Evolutionary conservation across 345 rosid species (phyloP).

Genomic region (Boechera divaricarpa): DNA sequence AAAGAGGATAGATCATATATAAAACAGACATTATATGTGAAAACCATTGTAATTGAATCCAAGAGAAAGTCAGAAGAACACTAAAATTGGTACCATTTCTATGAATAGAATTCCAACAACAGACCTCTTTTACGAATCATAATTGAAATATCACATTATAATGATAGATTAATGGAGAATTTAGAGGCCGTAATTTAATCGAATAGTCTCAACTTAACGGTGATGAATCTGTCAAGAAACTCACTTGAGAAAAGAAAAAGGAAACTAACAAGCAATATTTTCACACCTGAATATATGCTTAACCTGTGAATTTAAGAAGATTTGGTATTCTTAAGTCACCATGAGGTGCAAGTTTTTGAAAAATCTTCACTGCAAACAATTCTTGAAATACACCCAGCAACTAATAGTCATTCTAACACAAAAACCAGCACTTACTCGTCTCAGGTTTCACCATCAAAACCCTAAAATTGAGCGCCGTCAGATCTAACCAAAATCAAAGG

Average conservation of each 20-base stretch:
- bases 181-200: neutral
- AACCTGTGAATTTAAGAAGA: neutral
- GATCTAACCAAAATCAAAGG: slow-evolving; percentile 36
- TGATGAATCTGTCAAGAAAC: slow-evolving; percentile 1
- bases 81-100: slow-evolving; percentile 15
- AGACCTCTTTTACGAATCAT: neutral
- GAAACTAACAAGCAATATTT: slow-evolving; percentile 27
- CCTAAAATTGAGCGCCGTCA: slow-evolving; percentile 29
- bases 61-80: neutral
- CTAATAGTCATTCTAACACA: neutral
- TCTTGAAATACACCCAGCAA: neutral
- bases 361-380: neutral
- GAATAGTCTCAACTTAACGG: neutral
- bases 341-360: neutral
- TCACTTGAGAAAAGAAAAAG: neutral
- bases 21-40: neutral
- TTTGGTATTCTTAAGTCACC: neutral
- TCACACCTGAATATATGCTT: slow-evolving; percentile 3
- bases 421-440: neutral
- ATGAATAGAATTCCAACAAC: slow-evolving; percentile 2
- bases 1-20: neutral
- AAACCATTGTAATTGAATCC: neutral
- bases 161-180: slow-evolving; percentile 3
- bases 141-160: neutral
- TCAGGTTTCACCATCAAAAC: slow-evolving; percentile 15